Evolutionary conservation across 495 filamentous ascomycete species (phyloP), one percentile per base, ranked within the genome.

Genomic region (Penicillium ucsense): DNA sequence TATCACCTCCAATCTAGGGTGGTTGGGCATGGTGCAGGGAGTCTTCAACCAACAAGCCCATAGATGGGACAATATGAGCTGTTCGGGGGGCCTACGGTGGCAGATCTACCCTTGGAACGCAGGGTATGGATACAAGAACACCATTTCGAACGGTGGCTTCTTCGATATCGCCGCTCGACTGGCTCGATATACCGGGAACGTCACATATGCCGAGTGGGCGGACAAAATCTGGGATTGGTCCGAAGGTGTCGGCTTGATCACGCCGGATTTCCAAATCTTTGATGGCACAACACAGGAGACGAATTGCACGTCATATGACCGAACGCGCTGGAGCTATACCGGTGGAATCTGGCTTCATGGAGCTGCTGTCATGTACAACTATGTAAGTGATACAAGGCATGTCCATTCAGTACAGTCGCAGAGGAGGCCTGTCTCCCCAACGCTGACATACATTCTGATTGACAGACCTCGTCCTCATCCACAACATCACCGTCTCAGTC

Each of bases 91-190:
- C 4, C 60, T 95, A 38, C 64, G 77, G 10, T 95, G 89, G 89
- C 88, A 95, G 66, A 89, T 94, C 46, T 88, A 84, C 62, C 75
- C 78, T 3, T 83, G 75, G 47, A 89, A 92, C 51, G 79, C 76
- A 41, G 89, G 89, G 1, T 92, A 85, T 50, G 74, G 82, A 41
- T 90, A 91, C 70, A 85, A 90, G 65, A 90, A 88, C 62, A 73
- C 86, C 20, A 86, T 85, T 47, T 84, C 84, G 4, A 92, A 88
- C 45, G 87, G 83, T 3, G 78, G 82, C 48, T 88, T 91, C 67
- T 86, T 92, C 64, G 83, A 94, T 50, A 65, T 94, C 35, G 85
- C 81, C 3, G 81, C 88, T 3, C 77, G 89, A 10, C 67, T 94
- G 45, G 86, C 84, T 0, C 74, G 74, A 38, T 91, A 88, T 61